Base-by-base conservation (phyloP, 164 flowering plant species). In the Tinospora cordifolia region DNA sequence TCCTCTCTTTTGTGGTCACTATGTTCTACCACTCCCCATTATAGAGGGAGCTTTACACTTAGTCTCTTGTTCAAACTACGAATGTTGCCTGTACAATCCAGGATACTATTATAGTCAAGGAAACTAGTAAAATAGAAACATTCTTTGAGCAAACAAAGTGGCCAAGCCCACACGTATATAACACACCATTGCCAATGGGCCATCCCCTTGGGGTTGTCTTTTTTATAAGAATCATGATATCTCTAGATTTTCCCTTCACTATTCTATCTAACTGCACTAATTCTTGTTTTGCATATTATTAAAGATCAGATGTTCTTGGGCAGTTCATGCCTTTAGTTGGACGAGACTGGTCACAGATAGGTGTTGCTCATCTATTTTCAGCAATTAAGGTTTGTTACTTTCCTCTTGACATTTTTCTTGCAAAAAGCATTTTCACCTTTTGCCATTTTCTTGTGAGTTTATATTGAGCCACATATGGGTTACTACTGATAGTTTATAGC, bases 251-350 rank as follows among this genome's bases (percentile, higher is more conserved):
- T 64, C 38, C 36, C 26, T 26, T 24, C 27, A 46, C 26, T 9
- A 9, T 24, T 2, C 38, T 13, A 1, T 26, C 36, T 39, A 21
- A 26, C 26, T 40, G 41, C 15, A 66, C 68, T 71, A 51, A 73
- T 65, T 67, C 65, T 63, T 60, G 21, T 41, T n/a, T 74, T 67
- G 51, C 65, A 63, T 77, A 57, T 65, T 71, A 21, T 75, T 49
- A 66, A 88, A 94, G 99, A 78, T 94, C 99, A 11, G 99, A 94
- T 81, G 93, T 94, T 82, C 87, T 94, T 69, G 99, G 99, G 39
- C 99, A 94, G 76, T 89, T 94, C 80, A 94, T 94, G 99, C 99
- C 99, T 77, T 79, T 87, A 84, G 93, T 94, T 79, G 99, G 99
- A 69, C 76, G 82, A 54, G 99, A 94, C 78, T 94, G 99, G 99